These are phyloP conservation scores for Calonectria pteridis DNA, from an alignment of 2,329 filamentous ascomycete species.

Conservation along the genomic window DNA sequence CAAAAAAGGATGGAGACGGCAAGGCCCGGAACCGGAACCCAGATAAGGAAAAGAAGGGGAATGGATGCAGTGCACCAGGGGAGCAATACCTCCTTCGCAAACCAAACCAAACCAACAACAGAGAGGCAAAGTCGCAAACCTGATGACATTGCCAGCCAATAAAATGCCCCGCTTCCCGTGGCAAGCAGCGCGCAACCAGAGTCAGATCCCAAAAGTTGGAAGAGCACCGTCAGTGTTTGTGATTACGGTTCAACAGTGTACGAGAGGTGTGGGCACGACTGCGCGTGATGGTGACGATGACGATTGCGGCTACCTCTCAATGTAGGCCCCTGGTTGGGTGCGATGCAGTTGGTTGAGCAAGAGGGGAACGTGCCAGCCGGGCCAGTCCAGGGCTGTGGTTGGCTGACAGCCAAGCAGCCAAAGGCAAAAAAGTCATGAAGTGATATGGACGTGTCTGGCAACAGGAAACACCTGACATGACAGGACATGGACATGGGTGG, in stretches of 20 bases:
- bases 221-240: not conserved
- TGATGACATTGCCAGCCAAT: not conserved
- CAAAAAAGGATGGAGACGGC: constrained; percentile 17
- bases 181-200: not conserved
- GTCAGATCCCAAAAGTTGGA: not conserved
- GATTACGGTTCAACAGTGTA: constrained; percentile 5
- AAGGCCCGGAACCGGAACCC: constrained; percentile 21
- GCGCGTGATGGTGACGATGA: constrained; percentile 40
- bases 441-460: not conserved
- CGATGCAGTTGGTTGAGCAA: constrained; percentile 10
- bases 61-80: not conserved
- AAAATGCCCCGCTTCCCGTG: not conserved
- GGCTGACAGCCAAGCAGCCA: not conserved
- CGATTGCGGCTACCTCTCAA: constrained; percentile 20
- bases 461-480: not conserved
- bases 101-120: not conserved
- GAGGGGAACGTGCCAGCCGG: constrained; percentile 16
- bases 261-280: not conserved
- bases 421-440: constrained; percentile 8
- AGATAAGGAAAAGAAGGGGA: not conserved
- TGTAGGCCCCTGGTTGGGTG: not conserved
- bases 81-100: not conserved
- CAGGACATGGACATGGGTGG: not conserved
- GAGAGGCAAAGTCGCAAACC: not conserved
- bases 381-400: constrained; percentile 1